Conservation (phyloP, 345 rosid species). For the Rhizophora mangle region DNA sequence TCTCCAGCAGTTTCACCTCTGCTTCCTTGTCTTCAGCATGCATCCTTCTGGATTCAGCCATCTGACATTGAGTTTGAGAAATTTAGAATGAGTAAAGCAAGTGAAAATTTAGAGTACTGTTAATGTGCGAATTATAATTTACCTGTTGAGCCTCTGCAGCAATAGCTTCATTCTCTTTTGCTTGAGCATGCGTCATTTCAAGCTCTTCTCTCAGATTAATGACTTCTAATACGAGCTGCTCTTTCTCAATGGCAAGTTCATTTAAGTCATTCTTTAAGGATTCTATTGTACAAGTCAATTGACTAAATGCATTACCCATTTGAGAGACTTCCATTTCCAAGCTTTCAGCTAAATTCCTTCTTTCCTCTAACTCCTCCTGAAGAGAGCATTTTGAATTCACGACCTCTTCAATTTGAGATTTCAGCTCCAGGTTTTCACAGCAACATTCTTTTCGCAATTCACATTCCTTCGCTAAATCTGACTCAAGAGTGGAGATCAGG, state of each 20-base stretch:
- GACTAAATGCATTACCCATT: constrained; percentile 51
- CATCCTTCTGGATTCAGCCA: constrained; percentile 63
- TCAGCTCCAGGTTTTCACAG: constrained; percentile 50
- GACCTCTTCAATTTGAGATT: constrained; percentile 45
- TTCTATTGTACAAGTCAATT: constrained; percentile 57
- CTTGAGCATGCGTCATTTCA: constrained; percentile 46
- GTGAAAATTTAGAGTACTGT: too few species aligned
- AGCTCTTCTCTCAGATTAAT: constrained; percentile 57
- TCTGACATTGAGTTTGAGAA: constrained; percentile 35
- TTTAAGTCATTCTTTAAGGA: constrained; percentile 43
- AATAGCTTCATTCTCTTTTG: constrained; percentile 59
- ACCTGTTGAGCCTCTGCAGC: constrained; percentile 76
- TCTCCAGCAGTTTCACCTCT: constrained; percentile 82
- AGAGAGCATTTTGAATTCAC: constrained; percentile 44
- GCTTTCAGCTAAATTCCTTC: constrained; percentile 47
- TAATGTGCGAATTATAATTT: constrained; percentile 14
- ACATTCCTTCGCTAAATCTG: constrained; percentile 35
- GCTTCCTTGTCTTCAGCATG: constrained; percentile 79
- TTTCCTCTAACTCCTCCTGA: constrained; percentile 56
- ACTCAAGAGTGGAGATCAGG: constrained; percentile 45
- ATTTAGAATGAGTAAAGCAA: neutral
- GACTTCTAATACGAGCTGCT: constrained; percentile 52
- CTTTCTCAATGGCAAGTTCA: constrained; percentile 55
- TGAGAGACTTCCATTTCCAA: constrained; percentile 67
- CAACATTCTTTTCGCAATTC: constrained; percentile 34